Conservation (phyloP, 78 protist genomes). For the Dictyostelium capitatum region DNA sequence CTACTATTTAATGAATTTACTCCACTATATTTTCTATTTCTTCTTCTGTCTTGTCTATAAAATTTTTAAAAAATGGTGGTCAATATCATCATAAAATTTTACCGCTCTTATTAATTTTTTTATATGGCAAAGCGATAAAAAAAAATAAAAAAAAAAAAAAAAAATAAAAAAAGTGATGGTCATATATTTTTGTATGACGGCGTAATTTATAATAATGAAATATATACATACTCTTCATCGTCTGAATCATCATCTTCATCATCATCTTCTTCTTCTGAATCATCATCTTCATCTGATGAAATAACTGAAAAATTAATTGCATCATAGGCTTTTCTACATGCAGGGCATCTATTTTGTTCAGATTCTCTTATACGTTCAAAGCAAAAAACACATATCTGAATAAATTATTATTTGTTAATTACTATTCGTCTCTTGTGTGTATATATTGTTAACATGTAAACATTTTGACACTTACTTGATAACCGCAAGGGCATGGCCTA, state of each 20-base stretch:
- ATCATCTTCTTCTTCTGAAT: background rate
- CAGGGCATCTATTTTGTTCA: constrained; percentile 93
- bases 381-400: constrained; percentile 94
- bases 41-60: constrained; percentile 6
- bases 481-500: constrained; percentile 92
- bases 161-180: background rate
- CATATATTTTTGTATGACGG: background rate
- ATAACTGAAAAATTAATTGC: constrained; percentile 70
- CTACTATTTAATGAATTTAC: background rate
- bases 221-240: constrained; percentile 7
- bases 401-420: background rate
- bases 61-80: background rate
- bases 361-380: constrained; percentile 91
- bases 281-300: constrained; percentile 61
- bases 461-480: constrained; percentile 82
- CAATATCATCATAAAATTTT: no score
- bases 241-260: background rate
- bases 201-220: background rate
- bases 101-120: background rate
- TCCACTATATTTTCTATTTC: constrained; percentile 11
- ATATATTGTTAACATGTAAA: background rate
- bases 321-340: constrained; percentile 90
- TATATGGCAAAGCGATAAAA: background rate
- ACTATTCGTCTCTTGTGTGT: background rate
- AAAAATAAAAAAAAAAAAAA: background rate